Conservation (phyloP, 768 basidiomycete species). For the Termitomyces sp. region DNA sequence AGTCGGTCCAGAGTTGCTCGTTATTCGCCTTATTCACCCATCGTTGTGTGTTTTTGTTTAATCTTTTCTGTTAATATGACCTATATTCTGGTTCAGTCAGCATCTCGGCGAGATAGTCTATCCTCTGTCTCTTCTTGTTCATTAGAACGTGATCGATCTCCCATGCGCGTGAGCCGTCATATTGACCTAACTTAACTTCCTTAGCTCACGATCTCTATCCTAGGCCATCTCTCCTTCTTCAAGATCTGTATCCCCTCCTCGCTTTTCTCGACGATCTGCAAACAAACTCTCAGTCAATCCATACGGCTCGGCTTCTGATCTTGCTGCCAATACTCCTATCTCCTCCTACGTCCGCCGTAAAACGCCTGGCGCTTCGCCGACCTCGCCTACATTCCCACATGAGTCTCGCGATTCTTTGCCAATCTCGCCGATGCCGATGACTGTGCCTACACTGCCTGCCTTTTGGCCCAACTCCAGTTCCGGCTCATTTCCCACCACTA, state of each 20-base stretch:
- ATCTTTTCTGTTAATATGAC: neutral
- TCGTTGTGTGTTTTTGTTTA: slow-evolving; percentile 27
- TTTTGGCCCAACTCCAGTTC: slow-evolving; percentile 43
- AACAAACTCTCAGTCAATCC: slow-evolving; percentile 45
- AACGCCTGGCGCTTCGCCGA: slow-evolving; percentile 72
- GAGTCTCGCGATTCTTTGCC: slow-evolving; percentile 37
- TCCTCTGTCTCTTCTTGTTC: slow-evolving; percentile 41
- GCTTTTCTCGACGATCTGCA: slow-evolving; percentile 37
- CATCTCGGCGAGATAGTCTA: slow-evolving; percentile 41
- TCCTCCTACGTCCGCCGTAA: slow-evolving; percentile 78
- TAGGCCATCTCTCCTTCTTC: slow-evolving; percentile 38
- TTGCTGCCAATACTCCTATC: slow-evolving; percentile 68
- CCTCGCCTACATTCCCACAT: slow-evolving; percentile 58
- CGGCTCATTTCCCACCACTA: slow-evolving; percentile 39
- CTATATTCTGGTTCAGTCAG: slow-evolving; percentile 25
- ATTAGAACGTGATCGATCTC: slow-evolving; percentile 34
- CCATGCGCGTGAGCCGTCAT: slow-evolving; percentile 27
- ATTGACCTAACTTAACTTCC: neutral
- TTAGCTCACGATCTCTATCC: slow-evolving; percentile 5
- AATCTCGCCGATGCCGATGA: slow-evolving; percentile 44
- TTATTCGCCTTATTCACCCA: slow-evolving; percentile 48
- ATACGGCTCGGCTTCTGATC: slow-evolving; percentile 47
- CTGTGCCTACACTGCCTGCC: slow-evolving; percentile 62
- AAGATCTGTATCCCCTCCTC: slow-evolving; percentile 35
- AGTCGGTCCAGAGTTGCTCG: slow-evolving; percentile 35